phyloP scores from a whole-genome alignment of 768 basidiomycete genomes.

The Podaxis sp. region DNA sequence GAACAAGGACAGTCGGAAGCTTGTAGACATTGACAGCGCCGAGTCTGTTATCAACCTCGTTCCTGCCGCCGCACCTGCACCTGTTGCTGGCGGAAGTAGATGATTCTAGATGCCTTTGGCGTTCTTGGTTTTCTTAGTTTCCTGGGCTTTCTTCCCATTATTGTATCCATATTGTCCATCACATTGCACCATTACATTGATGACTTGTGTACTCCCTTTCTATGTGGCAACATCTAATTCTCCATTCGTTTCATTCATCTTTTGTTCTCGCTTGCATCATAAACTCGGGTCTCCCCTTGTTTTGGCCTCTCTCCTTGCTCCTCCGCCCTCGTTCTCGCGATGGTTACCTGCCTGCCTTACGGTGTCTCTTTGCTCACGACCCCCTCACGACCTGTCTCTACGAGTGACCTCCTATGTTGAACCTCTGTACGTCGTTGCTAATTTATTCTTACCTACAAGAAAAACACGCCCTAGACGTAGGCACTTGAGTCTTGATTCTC shows the following conservation, averaged over 20 bases:
- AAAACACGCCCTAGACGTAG: too few relatives aligned
- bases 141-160: neutral
- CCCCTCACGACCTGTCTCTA: neutral
- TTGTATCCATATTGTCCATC: neutral
- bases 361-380: neutral
- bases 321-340: neutral
- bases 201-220: neutral
- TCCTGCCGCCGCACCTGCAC: neutral
- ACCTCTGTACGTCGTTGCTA: too few relatives aligned
- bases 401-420: too few relatives aligned
- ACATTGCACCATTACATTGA: neutral
- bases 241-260: neutral
- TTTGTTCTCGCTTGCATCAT: neutral
- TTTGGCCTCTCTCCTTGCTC: neutral
- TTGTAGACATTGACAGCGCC: constrained; percentile 5
- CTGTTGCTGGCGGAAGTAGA: neutral
- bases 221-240: neutral
- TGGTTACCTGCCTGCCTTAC: neutral
- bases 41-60: constrained; percentile 3
- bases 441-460: too few relatives aligned
- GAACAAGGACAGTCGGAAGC: neutral
- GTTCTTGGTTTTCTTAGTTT: neutral
- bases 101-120: neutral
- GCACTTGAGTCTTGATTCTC: too few relatives aligned
- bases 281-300: neutral